Evolutionary conservation across 352 stramenopile species (phyloP).

Genomic region (Albugo candida): DNA sequence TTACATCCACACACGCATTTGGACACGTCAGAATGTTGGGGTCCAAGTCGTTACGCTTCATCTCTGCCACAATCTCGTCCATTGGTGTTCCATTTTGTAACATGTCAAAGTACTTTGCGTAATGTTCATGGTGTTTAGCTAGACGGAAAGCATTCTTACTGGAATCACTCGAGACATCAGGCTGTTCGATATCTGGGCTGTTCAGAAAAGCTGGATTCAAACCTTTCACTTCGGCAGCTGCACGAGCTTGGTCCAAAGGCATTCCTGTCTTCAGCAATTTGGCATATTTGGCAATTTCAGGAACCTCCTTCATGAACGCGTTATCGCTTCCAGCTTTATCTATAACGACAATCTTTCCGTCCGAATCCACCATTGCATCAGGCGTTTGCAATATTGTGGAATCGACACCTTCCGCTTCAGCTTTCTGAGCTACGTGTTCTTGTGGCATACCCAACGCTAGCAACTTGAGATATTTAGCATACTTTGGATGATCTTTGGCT

Average conservation of each 20-base stretch:
- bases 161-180: conserved; percentile 28
- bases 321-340: background rate
- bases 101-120: conserved; percentile 11
- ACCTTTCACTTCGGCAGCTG: conserved; percentile 5
- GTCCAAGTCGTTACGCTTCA: conserved; percentile 6
- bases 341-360: conserved; percentile 27
- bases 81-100: conserved; percentile 13
- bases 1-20: conserved; percentile 2
- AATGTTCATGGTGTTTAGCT: conserved; percentile 8
- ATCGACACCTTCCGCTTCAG: conserved; percentile 72
- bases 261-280: conserved; percentile 10
- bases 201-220: conserved; percentile 6
- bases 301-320: background rate
- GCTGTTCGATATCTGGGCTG: conserved; percentile 20
- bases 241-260: conserved; percentile 3
- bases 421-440: conserved; percentile 63
- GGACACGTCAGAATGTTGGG: conserved; percentile 7
- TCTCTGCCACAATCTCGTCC: conserved; percentile 12
- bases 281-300: conserved; percentile 6
- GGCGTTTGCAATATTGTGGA: conserved; percentile 59
- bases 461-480: conserved; percentile 59
- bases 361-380: conserved; percentile 37
- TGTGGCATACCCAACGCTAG: conserved; percentile 70
- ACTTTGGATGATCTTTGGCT: conserved; percentile 30
- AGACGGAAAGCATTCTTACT: conserved; percentile 22